Percentiles rank a stretch among this genome's conserved stretches.
Evolutionary conservation across 2,329 filamentous ascomycete species (phyloP).

Genomic region (Phyllosticta capitalensis): DNA sequence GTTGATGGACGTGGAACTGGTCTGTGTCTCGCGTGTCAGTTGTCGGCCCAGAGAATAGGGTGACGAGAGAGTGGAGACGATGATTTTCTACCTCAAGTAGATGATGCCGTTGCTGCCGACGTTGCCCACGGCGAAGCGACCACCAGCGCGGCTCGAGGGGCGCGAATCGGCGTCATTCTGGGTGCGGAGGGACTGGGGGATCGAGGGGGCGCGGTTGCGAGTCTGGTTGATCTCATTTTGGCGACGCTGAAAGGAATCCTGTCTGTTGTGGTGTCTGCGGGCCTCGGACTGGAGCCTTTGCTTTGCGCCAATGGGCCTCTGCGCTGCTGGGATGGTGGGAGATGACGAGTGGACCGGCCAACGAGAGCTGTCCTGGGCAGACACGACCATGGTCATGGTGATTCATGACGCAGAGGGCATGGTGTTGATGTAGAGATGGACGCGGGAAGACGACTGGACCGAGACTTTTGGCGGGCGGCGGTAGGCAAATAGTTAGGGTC

Average conservation of each 20-base stretch:
- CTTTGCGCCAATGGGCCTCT: constrained; percentile 20
- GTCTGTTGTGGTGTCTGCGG: constrained; percentile 6
- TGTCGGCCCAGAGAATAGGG: neutral
- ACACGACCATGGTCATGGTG: constrained; percentile 21
- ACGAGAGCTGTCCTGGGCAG: constrained; percentile 21
- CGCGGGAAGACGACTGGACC: neutral
- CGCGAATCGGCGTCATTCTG: constrained; percentile 21
- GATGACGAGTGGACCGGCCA: constrained; percentile 19
- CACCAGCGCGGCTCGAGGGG: constrained; percentile 14
- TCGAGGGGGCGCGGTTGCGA: constrained; percentile 23
- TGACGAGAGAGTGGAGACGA: neutral
- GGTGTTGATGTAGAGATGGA: neutral
- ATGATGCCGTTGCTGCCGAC: constrained; percentile 37
- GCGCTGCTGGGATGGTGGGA: constrained; percentile 20
- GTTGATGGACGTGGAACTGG: constrained; percentile 25
- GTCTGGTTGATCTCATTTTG: constrained; percentile 30
- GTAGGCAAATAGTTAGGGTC: neutral
- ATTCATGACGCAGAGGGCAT: neutral
- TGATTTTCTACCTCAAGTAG: constrained; percentile 36
- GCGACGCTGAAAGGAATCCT: constrained; percentile 17
- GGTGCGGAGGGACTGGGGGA: constrained; percentile 21
- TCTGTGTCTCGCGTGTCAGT: neutral
- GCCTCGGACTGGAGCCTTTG: constrained; percentile 15
- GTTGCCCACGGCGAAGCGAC: constrained; percentile 39
- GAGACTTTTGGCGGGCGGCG: neutral